phyloP scores from a whole-genome alignment of 2,329 filamentous ascomycete genomes.

The Neonectria sp. region DNA sequence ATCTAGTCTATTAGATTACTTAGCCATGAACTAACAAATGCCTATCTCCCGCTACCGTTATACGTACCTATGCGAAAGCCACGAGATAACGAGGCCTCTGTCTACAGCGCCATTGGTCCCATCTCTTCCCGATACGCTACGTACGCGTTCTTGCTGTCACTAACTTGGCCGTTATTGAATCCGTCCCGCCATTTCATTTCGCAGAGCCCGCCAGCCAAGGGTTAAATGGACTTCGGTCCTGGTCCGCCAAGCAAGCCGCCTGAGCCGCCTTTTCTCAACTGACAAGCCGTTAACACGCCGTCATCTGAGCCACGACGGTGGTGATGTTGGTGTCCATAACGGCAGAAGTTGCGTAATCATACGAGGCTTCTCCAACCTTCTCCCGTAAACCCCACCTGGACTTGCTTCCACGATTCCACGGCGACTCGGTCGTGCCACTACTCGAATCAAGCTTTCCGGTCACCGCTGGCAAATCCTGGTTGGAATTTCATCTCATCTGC shows the following conservation, averaged over 20 bases:
- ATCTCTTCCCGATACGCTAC: background rate
- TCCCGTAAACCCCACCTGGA: slow-evolving; percentile 4
- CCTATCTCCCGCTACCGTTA: slow-evolving; percentile 4
- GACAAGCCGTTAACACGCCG: background rate
- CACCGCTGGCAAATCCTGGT: slow-evolving; percentile 16
- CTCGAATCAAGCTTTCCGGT: slow-evolving; percentile 9
- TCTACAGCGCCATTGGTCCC: background rate
- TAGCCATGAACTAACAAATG: slow-evolving; percentile 9
- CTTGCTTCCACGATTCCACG: background rate
- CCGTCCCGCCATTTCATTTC: slow-evolving; percentile 18
- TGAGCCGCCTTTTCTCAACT: background rate
- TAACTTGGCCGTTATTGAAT: background rate
- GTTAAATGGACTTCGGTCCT: slow-evolving; percentile 1
- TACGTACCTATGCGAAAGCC: background rate
- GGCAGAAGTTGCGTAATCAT: slow-evolving; percentile 19
- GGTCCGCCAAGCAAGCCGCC: background rate
- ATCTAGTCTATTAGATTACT: slow-evolving; percentile 18
- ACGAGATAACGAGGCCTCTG: background rate
- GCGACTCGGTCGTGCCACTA: slow-evolving; percentile 5
- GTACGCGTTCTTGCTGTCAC: background rate
- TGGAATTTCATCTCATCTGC: slow-evolving; percentile 25
- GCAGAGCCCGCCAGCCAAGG: background rate
- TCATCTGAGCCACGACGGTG: slow-evolving; percentile 7
- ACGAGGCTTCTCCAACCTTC: slow-evolving; percentile 6
- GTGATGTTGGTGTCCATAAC: slow-evolving; percentile 3